Evolutionary conservation across 768 basidiomycete species (phyloP).

Genomic region (Kondoa malvinella): DNA sequence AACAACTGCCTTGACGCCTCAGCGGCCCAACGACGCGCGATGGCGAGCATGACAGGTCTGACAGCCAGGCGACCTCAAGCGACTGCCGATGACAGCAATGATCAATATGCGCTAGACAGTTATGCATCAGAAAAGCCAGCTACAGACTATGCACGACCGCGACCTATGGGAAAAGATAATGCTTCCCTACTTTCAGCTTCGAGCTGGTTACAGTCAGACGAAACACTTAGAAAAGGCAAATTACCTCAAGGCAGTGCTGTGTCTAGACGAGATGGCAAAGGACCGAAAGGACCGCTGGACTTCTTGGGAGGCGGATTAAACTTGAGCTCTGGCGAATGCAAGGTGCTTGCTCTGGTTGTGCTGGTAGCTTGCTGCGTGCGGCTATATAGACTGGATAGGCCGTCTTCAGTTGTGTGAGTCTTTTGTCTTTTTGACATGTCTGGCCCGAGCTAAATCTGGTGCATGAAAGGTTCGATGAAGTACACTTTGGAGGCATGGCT

Average conservation of each 20-base stretch:
- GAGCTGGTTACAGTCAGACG: not conserved
- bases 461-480: conserved; percentile 16
- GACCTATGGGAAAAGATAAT: not conserved
- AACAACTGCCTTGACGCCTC: not conserved
- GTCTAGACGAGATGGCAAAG: not conserved
- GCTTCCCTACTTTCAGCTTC: not conserved
- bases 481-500: conserved; percentile 39
- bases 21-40: not conserved
- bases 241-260: not conserved
- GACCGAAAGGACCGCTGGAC: not conserved
- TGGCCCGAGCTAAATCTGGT: not conserved
- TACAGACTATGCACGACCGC: no score
- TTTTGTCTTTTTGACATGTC: not conserved
- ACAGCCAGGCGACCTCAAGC: not conserved
- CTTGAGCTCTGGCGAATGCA: not conserved
- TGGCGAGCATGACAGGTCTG: not conserved
- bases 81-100: not conserved
- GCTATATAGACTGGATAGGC: conserved; percentile 4
- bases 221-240: not conserved
- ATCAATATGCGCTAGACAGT: not conserved
- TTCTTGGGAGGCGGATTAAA: not conserved
- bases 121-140: not conserved
- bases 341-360: not conserved
- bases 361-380: conserved; percentile 2
- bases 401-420: conserved; percentile 7